A percentile compares a stretch with the other conserved stretches of the same genome.
Conservation (phyloP, 352 stramenopile genomes). For the Phytophthora nicotianae region DNA sequence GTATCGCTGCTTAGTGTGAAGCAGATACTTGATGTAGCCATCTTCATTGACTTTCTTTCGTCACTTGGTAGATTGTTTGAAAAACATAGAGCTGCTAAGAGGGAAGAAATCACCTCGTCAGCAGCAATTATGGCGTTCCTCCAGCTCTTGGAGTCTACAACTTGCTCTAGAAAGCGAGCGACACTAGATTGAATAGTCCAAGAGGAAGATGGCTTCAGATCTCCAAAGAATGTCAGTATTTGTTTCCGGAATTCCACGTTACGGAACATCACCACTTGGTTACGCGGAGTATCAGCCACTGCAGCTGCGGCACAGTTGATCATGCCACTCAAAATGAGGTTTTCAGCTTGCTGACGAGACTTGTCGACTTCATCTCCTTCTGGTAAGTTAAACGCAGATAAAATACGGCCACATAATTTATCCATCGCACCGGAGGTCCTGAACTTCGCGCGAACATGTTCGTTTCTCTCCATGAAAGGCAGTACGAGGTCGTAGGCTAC, state of each 20-base stretch:
- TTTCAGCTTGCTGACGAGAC: constrained; percentile 6
- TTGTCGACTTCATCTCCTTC: constrained; percentile 1
- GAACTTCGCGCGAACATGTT: constrained; percentile 49
- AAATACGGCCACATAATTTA: constrained; percentile 49
- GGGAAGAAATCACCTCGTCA: constrained; percentile 13
- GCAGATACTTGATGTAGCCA: constrained; percentile 51
- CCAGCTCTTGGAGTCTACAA: constrained; percentile 66
- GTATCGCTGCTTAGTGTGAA: constrained; percentile 60
- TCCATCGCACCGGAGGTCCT: constrained; percentile 61
- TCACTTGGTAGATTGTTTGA: not conserved
- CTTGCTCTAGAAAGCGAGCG: constrained; percentile 50
- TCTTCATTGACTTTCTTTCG: constrained; percentile 16
- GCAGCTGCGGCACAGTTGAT: constrained; percentile 48
- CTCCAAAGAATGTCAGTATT: constrained; percentile 23
- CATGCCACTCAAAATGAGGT: constrained; percentile 46
- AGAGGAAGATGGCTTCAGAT: constrained; percentile 1
- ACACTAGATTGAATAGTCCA: constrained; percentile 39
- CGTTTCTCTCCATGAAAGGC: constrained; percentile 58
- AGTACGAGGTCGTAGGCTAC: constrained; percentile 54
- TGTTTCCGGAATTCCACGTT: constrained; percentile 38
- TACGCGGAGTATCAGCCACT: constrained; percentile 45
- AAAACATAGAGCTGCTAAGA: constrained; percentile 32
- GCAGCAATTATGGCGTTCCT: constrained; percentile 40
- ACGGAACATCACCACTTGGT: constrained; percentile 65
- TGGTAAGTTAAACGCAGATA: constrained; percentile 8